phyloP scores from a whole-genome alignment of 2,329 filamentous ascomycete species.

The Cladosporium phlei region DNA sequence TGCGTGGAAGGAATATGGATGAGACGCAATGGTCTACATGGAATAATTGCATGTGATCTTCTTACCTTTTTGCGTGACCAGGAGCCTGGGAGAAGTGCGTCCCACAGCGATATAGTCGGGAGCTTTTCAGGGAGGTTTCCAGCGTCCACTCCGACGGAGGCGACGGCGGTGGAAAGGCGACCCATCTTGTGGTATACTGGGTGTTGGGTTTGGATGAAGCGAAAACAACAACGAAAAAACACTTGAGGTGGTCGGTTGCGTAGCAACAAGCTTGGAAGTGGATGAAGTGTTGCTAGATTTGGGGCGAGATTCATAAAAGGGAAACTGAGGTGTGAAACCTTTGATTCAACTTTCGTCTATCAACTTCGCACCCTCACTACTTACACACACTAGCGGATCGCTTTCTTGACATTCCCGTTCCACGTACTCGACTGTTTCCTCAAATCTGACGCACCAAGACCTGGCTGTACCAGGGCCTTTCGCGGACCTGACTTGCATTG shows the following conservation, averaged over 20 bases:
- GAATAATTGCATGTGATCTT: background rate
- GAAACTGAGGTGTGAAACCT: too few relatives aligned
- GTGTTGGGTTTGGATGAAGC: background rate
- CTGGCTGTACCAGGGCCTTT: constrained; percentile 9
- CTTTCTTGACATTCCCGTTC: too few relatives aligned
- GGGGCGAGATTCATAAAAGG: too few relatives aligned
- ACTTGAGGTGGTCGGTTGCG: background rate
- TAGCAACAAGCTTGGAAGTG: background rate
- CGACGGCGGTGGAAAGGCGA: constrained; percentile 27
- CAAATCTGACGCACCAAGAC: background rate
- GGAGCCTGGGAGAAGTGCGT: constrained; percentile 26
- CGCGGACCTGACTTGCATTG: background rate
- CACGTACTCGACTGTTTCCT: too few relatives aligned
- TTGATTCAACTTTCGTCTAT: too few relatives aligned
- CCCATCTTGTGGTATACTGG: constrained; percentile 19
- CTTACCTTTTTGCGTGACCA: constrained; percentile 1
- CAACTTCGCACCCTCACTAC: too few relatives aligned
- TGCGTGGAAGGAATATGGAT: too few relatives aligned
- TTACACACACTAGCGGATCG: too few relatives aligned
- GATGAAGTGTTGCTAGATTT: too few relatives aligned
- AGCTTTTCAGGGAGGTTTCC: constrained; percentile 26
- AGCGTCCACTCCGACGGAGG: constrained; percentile 23
- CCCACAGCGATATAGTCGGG: constrained; percentile 28
- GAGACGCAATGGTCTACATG: too few relatives aligned
- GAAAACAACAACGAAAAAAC: too few relatives aligned